Percentiles rank a stretch among this genome's conserved stretches.
These are phyloP conservation scores for Cutaneotrichosporon sp. DNA, from an alignment of 1,284 basidiomycete genomes.

Conservation along the genomic window DNA sequence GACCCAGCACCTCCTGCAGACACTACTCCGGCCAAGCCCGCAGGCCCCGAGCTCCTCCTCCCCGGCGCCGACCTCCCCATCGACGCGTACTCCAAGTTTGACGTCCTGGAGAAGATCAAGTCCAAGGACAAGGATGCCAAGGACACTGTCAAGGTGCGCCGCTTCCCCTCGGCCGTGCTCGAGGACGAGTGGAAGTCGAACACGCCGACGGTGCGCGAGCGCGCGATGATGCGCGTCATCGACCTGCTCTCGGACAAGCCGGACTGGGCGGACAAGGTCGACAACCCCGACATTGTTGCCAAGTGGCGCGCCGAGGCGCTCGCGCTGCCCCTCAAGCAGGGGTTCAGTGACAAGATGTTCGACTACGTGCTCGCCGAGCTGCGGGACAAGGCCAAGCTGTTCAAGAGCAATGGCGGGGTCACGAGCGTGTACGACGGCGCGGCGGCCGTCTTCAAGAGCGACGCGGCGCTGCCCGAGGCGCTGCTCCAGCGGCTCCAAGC, in stretches of 20 bases:
- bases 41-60: neutral
- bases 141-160: neutral
- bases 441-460: constrained; percentile 8
- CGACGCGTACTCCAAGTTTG: neutral
- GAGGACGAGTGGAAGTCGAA: constrained; percentile 13
- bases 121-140: neutral
- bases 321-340: neutral
- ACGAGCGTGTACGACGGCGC: constrained; percentile 12
- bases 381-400: constrained; percentile 19
- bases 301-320: constrained; percentile 18
- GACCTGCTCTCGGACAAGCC: constrained; percentile 22
- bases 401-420: constrained; percentile 5
- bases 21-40: too few species aligned
- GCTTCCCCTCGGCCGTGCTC: constrained; percentile 15
- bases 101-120: neutral
- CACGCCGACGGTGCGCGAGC: constrained; percentile 17
- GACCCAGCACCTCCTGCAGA: neutral
- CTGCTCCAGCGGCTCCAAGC: neutral
- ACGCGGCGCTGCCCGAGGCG: neutral
- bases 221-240: constrained; percentile 19
- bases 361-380: constrained; percentile 18
- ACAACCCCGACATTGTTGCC: constrained; percentile 15
- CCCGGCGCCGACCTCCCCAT: constrained; percentile 1
- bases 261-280: constrained; percentile 14
- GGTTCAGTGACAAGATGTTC: constrained; percentile 19